phyloP scores from a whole-genome alignment of 2,329 filamentous ascomycete species.

The Exophiala aquamarina region DNA sequence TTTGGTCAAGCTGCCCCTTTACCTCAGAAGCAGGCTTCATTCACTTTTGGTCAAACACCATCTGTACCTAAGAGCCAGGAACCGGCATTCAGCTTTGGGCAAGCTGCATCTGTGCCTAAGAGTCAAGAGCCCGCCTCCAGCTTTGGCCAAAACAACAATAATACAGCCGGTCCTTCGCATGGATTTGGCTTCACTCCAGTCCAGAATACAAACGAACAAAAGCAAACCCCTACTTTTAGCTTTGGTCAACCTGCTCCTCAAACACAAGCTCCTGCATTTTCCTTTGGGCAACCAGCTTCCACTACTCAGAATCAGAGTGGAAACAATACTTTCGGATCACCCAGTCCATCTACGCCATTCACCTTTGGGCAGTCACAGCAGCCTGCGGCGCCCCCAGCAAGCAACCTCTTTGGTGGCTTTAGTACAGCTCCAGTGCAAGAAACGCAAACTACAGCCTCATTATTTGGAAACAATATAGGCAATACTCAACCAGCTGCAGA shows the following conservation, averaged over 20 bases:
- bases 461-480: constrained; percentile 9
- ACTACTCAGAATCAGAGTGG: constrained; percentile 12
- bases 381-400: neutral
- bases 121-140: constrained; percentile 1
- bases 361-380: constrained; percentile 15
- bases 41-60: constrained; percentile 12
- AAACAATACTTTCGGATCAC: constrained; percentile 9
- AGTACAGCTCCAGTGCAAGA: constrained; percentile 8
- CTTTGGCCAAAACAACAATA: neutral
- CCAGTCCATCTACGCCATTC: constrained; percentile 1
- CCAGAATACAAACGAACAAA: neutral
- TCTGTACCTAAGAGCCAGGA: constrained; percentile 11
- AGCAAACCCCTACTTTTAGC: constrained; percentile 5
- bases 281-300: constrained; percentile 19
- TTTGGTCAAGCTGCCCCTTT: constrained; percentile 15
- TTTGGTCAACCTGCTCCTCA: constrained; percentile 14
- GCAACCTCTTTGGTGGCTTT: constrained; percentile 11
- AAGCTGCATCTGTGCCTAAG: constrained; percentile 13
- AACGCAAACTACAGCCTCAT: constrained; percentile 4
- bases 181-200: constrained; percentile 1
- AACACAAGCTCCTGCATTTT: constrained; percentile 8
- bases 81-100: constrained; percentile 3
- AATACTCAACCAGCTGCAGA: constrained; percentile 9
- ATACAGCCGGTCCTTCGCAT: neutral
- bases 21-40: constrained; percentile 4